Evolutionary conservation across 2,329 filamentous ascomycete genomes (phyloP), one percentile per base, ranked within the genome.

Genomic region (Sordariomycetes sp.): DNA sequence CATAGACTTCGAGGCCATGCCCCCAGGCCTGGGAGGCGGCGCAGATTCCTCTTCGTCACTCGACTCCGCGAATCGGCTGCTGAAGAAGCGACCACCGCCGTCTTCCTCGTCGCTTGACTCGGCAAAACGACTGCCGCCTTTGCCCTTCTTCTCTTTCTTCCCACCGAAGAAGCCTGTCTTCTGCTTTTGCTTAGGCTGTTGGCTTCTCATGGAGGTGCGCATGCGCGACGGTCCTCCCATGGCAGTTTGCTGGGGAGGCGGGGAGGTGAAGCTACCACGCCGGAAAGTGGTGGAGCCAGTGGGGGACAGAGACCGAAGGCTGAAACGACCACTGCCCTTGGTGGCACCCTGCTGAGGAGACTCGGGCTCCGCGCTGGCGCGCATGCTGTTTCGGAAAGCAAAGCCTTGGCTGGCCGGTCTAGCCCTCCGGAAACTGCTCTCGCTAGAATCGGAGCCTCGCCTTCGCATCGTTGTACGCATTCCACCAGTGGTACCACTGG

Each of bases 361-460:
- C 17, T 30, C 23, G 10, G 53, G 50, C 6, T 40, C 46, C 27
- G 41, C 21, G 27, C 43, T 46, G 19, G 46, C 42, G 39, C 87
- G 72, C 83, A 94, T 84, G 2, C 83, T 86, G 33, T 67, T 71
- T 37, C 79, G 79, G 66, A 94, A 85, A 2, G 64, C 70, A 34
- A 76, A 71, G 1, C 67, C 66, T 28, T 66, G 57, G 26, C 58
- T 51, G 33, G 61, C 51, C 24, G 69, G 59, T 40, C 72, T 70
- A 28, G 64, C 58, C 19, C 85, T 79, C 49, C 75, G 82, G 62
- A 94, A 94, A 52, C 86, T 94, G 58, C 84, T 94, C 29, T 85
- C 79, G 47, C 81, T 86, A 19, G 72, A 79, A 43, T 78, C 75
- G 1, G 79, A 83, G 14, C 61, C 66, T 8, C 63, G 70, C 3